Evolutionary conservation across 2,329 filamentous ascomycete genomes (phyloP).

Genomic region (Mycosphaerella sp.): DNA sequence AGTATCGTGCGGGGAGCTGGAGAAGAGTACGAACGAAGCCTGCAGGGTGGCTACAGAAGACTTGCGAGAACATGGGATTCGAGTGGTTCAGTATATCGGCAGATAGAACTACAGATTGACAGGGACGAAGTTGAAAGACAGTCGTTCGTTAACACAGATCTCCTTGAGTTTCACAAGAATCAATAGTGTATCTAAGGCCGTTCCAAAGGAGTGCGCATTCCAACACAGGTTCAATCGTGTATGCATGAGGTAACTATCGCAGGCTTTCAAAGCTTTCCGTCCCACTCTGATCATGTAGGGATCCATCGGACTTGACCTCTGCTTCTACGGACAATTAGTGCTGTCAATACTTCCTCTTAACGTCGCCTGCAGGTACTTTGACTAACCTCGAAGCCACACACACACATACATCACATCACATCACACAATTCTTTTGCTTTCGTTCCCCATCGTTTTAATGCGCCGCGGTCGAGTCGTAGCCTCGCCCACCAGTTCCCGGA

Average conservation of each 20-base stretch:
- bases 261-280: neutral
- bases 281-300: too few relatives aligned
- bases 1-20: neutral
- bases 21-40: neutral
- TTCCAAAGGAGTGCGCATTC: neutral
- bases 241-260: neutral
- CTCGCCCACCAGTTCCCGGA: neutral
- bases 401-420: neutral
- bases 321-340: conserved; percentile 20
- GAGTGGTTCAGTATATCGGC: neutral
- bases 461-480: conserved; percentile 8
- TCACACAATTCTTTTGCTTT: neutral
- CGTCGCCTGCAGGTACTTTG: too few relatives aligned
- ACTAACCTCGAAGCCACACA: neutral
- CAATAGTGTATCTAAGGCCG: neutral
- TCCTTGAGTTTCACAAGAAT: neutral
- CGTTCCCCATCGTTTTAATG: neutral
- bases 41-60: neutral
- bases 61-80: neutral
- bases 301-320: too few relatives aligned
- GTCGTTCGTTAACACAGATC: conserved; percentile 20
- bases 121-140: neutral
- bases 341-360: too few relatives aligned
- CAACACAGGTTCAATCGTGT: neutral
- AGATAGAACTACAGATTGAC: neutral